These are phyloP conservation scores for Hippophae rhamnoides DNA, from an alignment of 306 rosid species.

Conservation along the genomic window DNA sequence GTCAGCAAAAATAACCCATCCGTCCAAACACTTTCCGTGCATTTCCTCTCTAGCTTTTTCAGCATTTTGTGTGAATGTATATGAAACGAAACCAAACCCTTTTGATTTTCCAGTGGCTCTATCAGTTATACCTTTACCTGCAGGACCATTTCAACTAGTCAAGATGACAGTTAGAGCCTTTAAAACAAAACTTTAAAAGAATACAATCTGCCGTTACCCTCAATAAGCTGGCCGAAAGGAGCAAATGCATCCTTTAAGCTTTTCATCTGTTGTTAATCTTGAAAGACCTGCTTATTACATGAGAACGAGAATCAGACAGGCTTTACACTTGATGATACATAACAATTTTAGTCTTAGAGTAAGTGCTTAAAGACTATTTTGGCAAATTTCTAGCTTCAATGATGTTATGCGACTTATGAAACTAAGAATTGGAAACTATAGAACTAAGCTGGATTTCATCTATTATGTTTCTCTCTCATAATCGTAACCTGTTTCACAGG, in stretches of 20 bases:
- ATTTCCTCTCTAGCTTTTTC: slow-evolving; percentile 72
- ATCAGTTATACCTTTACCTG: slow-evolving; percentile 78
- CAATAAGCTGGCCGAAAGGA: slow-evolving; percentile 66
- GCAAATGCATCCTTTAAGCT: slow-evolving; percentile 65
- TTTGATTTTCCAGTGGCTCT: slow-evolving; percentile 79
- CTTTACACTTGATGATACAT: too few species aligned
- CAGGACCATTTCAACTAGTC: not conserved
- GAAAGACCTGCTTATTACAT: slow-evolving; percentile 57
- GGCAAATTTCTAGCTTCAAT: too few species aligned
- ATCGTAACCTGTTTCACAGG: too few species aligned
- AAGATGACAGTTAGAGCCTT: not conserved
- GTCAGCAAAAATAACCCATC: slow-evolving; percentile 94
- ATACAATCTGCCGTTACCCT: slow-evolving; percentile 33
- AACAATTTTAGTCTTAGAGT: too few species aligned
- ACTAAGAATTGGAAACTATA: too few species aligned
- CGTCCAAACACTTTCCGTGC: slow-evolving; percentile 91
- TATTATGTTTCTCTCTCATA: too few species aligned
- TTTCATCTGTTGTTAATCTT: slow-evolving; percentile 67
- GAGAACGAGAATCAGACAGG: not conserved
- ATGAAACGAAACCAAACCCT: slow-evolving; percentile 74
- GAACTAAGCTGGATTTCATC: too few species aligned
- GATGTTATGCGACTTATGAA: too few species aligned
- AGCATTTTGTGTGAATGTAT: slow-evolving; percentile 60
- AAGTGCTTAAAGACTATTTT: too few species aligned
- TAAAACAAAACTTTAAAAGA: not conserved